Base-by-base conservation (phyloP, 257 asterid genomes). In the Datura wrightii region DNA sequence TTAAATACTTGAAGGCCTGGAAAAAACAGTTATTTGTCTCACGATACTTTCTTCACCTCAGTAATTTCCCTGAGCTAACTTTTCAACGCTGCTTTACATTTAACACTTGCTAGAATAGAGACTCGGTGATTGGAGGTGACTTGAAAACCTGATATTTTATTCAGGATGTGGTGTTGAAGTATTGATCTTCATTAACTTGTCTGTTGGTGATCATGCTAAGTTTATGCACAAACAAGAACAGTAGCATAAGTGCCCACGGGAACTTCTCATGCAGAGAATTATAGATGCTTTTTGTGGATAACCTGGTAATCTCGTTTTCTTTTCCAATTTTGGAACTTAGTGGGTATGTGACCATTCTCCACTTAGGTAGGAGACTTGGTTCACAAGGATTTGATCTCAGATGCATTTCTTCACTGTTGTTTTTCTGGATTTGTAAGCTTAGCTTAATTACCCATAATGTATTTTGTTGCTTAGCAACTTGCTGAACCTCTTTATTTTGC, bases 401-500 rank as follows among this genome's bases (percentile, higher is more conserved):
- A 72, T 72, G 41, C 58, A 19, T 71, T 46, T 71, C 56, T 44
- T n/a, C 56, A 10, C 79, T 2, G 16, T 18, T 44, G 80, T 24
- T 72, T 72, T 72, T 5, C n/a, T 5, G 41, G 41, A n/a, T 46
- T 71, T 19, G 58, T 34, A 72, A 19, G 31, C 31, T 24, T 24
- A 24, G 19, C 31, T 76, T 76, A 74, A 74, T 74, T 74, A 74
- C 80, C 46, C 42, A 1, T 13, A 10, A 24, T 74, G 3, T 44
- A 19, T 46, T 36, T 71, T 39, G 36, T 69, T 52, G 13, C 19
- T 6, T 19, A 19, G 60, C 59, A 16, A 46, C 31, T 53, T 31
- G 14, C 72, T 74, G 14, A 15, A 37, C 84, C 36, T 53, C 66
- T 80, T 79, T 79, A 50, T 82, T 55, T 83, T 52, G 87, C 89